Evolutionary conservation across 257 asterid genomes (phyloP), one percentile per base, ranked within the genome.

Genomic region (Oldenlandia corymbosa): DNA sequence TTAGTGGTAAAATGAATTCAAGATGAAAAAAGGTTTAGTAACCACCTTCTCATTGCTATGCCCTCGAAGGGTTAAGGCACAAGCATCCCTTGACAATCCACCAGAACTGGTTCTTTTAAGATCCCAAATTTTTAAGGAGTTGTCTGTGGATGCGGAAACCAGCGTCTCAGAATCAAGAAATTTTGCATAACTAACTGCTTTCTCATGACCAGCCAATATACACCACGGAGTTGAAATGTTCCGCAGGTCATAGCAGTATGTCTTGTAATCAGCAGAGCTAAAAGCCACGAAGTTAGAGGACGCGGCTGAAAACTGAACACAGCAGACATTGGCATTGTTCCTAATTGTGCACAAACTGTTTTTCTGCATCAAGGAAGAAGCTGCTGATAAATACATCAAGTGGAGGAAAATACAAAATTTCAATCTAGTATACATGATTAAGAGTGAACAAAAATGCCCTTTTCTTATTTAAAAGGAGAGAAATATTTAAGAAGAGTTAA

Each of bases 1-100:
- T 56, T 55, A 32, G 55, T 49, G 8, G 36, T 45, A 2, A 1
- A 43, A 42, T 42, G 24, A 26, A 10, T 43, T 42, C 7, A 28
- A 65, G 43, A 5, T 47, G 49, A 28, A 42, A 24, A 46, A 37
- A 32, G 23, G n/a, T 30, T 32, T n/a, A 41, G 54, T 30, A 75
- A 83, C 60, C 72, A 92, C 98, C 97, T 85, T 92, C 85, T 92
- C 99, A 49, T 92, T 92, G 48, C 96, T 78, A 68, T 92, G 97
- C 52, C 99, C 99, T 70, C 70, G 81, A 49, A 87, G 97, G 58
- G 97, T 89, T 68, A 78, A 81, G 53, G 73, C 62, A 72, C 97
- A 87, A 32, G 97, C 95, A 76, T 89, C 87, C 65, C 78, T 81
- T 45, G 99, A 89, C 41, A 82, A 62, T 63, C 71, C 69, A 73